These are phyloP conservation scores for Claviceps pazoutovae DNA, from an alignment of 2,329 filamentous ascomycete genomes.

Conservation along the genomic window DNA sequence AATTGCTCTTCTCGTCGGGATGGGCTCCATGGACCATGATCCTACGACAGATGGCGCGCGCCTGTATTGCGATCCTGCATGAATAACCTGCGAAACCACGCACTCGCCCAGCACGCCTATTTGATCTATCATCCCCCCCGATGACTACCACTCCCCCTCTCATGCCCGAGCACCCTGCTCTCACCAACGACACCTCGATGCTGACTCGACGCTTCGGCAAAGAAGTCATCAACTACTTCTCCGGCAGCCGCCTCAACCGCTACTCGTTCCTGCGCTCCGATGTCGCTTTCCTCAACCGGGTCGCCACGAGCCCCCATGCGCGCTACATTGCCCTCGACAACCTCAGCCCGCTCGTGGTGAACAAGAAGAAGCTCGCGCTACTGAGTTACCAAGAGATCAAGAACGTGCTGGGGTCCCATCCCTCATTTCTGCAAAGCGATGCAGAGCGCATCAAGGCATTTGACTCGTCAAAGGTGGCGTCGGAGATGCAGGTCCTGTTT, in stretches of 20 bases:
- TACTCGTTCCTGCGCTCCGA: constrained; percentile 65
- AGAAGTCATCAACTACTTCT: constrained; percentile 75
- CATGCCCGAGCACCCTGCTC: constrained; percentile 30
- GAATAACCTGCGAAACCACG: too few relatives aligned
- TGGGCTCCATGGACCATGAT: not conserved
- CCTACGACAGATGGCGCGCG: too few relatives aligned
- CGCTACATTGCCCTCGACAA: constrained; percentile 68
- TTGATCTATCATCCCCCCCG: constrained; percentile 2
- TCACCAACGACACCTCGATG: constrained; percentile 45
- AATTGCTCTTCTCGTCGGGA: not conserved
- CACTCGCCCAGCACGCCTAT: too few relatives aligned
- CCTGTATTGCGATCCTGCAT: too few relatives aligned
- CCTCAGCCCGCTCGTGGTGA: constrained; percentile 55
- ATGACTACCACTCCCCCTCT: constrained; percentile 19
- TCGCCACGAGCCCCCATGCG: constrained; percentile 50
- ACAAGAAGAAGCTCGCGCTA: constrained; percentile 48
- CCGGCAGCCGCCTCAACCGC: constrained; percentile 63
- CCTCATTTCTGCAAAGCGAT: constrained; percentile 53
- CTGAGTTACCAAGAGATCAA: constrained; percentile 55
- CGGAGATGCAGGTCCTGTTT: constrained; percentile 60
- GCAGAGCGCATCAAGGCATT: constrained; percentile 58
- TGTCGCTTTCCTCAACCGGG: constrained; percentile 52
- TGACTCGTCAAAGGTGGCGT: constrained; percentile 57
- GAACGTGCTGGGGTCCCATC: constrained; percentile 54
- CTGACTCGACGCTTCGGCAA: constrained; percentile 64